Conservation (phyloP, 129 eudicot species). For the Chrysanthemum seticuspe region DNA sequence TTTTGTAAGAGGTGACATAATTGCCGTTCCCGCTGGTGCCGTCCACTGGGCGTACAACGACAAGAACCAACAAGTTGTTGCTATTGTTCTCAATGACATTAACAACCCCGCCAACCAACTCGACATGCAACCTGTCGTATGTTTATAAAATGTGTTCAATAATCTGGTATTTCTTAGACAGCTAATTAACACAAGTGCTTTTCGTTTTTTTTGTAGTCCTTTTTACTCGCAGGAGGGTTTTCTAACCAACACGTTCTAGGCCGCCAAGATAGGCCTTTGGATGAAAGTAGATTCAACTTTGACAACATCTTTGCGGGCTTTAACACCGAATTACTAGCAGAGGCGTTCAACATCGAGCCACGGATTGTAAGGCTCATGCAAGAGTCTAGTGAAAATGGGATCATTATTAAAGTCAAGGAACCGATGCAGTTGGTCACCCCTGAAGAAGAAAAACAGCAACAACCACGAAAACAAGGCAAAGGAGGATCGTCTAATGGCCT, state of each 20-base stretch:
- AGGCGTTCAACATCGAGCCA: constrained; percentile 46
- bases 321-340: constrained; percentile 55
- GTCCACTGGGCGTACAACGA: constrained; percentile 78
- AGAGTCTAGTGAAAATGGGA: constrained; percentile 36
- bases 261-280: constrained; percentile 18
- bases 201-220: constrained; percentile 31
- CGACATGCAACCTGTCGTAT: constrained; percentile 56
- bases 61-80: constrained; percentile 51
- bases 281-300: constrained; percentile 15
- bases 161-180: no score
- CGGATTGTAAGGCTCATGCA: constrained; percentile 51
- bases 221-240: constrained; percentile 67
- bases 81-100: constrained; percentile 56
- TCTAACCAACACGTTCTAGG: constrained; percentile 29
- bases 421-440: constrained; percentile 50
- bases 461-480: background rate
- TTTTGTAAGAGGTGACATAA: constrained; percentile 54
- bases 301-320: constrained; percentile 58
- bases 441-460: constrained; percentile 30
- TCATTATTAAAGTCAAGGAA: constrained; percentile 44
- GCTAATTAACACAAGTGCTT: no score
- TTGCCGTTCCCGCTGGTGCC: constrained; percentile 71
- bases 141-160: background rate
- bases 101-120: constrained; percentile 81
- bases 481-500: constrained; percentile 31